These are phyloP conservation scores for Fusarium torulosum DNA, from an alignment of 2,329 filamentous ascomycete genomes.

Conservation along the genomic window DNA sequence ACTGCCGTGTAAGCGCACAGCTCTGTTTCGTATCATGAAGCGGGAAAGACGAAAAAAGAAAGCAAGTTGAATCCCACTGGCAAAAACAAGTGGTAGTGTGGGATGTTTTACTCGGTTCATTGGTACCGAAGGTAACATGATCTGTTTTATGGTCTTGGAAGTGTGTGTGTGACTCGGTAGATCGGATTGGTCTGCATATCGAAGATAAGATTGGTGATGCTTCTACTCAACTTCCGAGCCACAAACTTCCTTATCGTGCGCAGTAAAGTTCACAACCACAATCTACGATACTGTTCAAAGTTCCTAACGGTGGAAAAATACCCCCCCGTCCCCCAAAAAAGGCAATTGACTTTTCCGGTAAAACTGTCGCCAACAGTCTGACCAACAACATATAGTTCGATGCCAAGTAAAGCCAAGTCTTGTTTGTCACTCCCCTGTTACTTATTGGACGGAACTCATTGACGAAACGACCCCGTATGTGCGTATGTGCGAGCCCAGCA, in stretches of 20 bases:
- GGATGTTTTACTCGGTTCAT: conserved; percentile 54
- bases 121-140: conserved; percentile 56
- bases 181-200: conserved; percentile 50
- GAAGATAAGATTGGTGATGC: background rate
- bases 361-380: conserved; percentile 26
- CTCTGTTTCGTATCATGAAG: background rate
- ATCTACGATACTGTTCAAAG: conserved; percentile 2
- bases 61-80: conserved; percentile 51
- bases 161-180: no score
- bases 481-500: conserved; percentile 13
- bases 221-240: background rate
- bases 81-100: conserved; percentile 51
- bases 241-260: background rate
- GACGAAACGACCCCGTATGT: conserved; percentile 18
- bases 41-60: conserved; percentile 6
- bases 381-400: conserved; percentile 23
- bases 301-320: conserved; percentile 37
- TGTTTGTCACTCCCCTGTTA: conserved; percentile 16
- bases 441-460: conserved; percentile 28
- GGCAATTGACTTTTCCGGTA: conserved; percentile 10
- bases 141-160: no score
- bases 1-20: conserved; percentile 51
- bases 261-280: conserved; percentile 3
- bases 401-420: conserved; percentile 34
- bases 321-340: background rate